Evolutionary conservation across 2,329 filamentous ascomycete genomes (phyloP).

Genomic region (Torrubiella hemipterigena): DNA sequence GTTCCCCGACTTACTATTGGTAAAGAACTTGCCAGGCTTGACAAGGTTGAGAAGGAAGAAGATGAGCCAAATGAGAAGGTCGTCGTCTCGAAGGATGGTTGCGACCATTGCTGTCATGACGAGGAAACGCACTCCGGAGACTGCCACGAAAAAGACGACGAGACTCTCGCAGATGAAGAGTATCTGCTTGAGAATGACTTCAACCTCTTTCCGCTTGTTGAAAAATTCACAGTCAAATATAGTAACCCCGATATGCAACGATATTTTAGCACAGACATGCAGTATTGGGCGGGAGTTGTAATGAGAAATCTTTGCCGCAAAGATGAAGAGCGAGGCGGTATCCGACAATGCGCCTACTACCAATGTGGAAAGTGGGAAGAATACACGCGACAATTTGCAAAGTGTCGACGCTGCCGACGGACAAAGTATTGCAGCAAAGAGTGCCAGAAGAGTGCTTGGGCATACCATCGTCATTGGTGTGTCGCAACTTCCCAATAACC

Average conservation of each 20-base stretch:
- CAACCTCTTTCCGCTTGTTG: conserved; percentile 95
- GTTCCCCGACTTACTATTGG: conserved; percentile 88
- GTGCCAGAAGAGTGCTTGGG: conserved; percentile 98
- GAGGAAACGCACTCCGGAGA: too few species aligned
- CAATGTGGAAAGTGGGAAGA: conserved; percentile 98
- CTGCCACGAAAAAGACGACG: too few species aligned
- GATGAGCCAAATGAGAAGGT: conserved; percentile 43
- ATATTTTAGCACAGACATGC: conserved; percentile 93
- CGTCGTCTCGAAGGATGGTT: too few species aligned
- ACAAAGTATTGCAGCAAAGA: conserved; percentile 99
- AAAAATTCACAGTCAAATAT: conserved; percentile 94
- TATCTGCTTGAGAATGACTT: conserved; percentile 88
- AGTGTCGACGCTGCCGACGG: conserved; percentile 87
- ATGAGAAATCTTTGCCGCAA: conserved; percentile 98
- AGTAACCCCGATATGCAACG: conserved; percentile 97
- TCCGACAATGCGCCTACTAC: conserved; percentile 95
- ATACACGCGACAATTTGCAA: conserved; percentile 91
- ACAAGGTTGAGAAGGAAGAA: conserved; percentile 47
- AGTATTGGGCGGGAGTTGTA: conserved; percentile 98
- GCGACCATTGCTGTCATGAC: too few species aligned
- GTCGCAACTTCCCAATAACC: conserved; percentile 53
- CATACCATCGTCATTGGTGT: conserved; percentile 97
- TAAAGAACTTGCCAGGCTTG: conserved; percentile 68
- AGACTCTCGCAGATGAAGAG: too few species aligned
- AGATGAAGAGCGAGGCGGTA: conserved; percentile 87